Conservation (phyloP, 306 rosid genomes). For the Quercus suber region DNA sequence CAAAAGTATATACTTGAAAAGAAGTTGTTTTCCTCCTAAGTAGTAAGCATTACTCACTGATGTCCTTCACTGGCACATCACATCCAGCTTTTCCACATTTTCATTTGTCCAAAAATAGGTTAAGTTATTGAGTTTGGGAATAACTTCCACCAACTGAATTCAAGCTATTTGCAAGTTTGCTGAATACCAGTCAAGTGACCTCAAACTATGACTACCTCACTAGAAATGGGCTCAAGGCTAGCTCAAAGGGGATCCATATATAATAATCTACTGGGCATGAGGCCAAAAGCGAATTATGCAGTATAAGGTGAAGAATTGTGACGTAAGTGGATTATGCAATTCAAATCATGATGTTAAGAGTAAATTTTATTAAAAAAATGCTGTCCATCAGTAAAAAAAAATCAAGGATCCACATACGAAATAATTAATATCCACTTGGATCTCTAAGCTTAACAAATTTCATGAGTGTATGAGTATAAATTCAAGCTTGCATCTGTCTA, state of each 20-base stretch:
- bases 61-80: neutral
- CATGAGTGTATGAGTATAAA: neutral
- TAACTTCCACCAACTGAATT: neutral
- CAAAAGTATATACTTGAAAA: neutral
- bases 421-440: neutral
- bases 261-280: neutral
- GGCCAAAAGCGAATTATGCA: neutral
- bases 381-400: neutral
- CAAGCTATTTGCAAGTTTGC: neutral
- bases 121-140: neutral
- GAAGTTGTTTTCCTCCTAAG: neutral
- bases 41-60: no score
- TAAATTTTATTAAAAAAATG: neutral
- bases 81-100: neutral
- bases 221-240: neutral
- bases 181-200: neutral
- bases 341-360: neutral
- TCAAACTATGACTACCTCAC: neutral
- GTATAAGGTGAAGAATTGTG: neutral
- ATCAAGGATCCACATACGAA: neutral
- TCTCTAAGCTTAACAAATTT: neutral
- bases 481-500: neutral
- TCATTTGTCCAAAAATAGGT: neutral
- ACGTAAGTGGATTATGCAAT: neutral
- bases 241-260: neutral